Evolutionary conservation across 805 yeast genomes (phyloP), one percentile per base, ranked within the genome.

Genomic region (Scheffersomyces stipitis): DNA sequence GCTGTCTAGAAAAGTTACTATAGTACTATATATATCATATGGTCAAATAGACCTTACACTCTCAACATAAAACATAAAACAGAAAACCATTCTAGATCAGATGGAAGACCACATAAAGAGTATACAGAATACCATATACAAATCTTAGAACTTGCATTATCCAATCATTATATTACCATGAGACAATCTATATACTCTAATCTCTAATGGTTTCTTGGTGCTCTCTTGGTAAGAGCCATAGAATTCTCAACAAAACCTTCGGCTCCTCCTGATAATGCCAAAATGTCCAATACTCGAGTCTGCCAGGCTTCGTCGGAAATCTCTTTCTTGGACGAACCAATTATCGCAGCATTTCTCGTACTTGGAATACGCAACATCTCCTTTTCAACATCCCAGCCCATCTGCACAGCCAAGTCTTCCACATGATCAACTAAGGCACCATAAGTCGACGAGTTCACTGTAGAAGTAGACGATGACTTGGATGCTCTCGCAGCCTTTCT

Each of bases 351-450:
- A 54, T 91, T 91, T 58, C 97, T 69, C 0, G 98, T 91, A 40
- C 96, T 86, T 22, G 98, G 98, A 16, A 91, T 91, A 40, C 98
- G 73, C 31, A 91, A 64, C 84, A 85, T 83, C 57, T 91, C 98
- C 49, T 82, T 77, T 51, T 87, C 83, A 1, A 82, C 84, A 10
- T 73, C 64, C 98, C 98, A 91, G 0, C 97, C 97, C 50, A 78
- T 79, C 34, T 69, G 56, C 13, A 55, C 54, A 0, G 96, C 79
- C 15, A 89, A 49, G 28, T 78, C 78, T 43, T 81, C 89, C 4
- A 83, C 93, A 52, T 87, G 93, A 39, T 86, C 95, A 3, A 89
- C 95, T 34, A 91, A 69, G 0, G 93, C 83, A 0, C 89, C 90
- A 59, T 90, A 91, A 1, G 89, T 78, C 2, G 96, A 86, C 16